Conservation (phyloP, 371 early-diverging fungal species). For the Mortierella sp. region DNA sequence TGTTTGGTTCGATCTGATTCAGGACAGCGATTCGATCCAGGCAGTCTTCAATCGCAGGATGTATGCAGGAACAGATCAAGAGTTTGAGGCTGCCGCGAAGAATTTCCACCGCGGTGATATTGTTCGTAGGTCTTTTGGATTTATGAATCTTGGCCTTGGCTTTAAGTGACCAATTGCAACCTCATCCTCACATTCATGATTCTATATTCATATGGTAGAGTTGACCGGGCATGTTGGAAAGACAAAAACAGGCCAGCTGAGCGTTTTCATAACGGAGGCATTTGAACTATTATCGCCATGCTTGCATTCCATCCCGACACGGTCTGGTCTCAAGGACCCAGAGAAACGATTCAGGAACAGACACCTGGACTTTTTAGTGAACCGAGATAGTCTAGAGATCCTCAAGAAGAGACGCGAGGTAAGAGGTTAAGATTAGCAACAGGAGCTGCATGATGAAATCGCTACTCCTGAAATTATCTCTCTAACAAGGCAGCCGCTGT, state of each 20-base stretch:
- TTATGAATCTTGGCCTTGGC: too few species aligned
- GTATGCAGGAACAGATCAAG: slow-evolving; percentile 56
- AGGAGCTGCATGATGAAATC: too few species aligned
- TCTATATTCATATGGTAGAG: slow-evolving; percentile 54
- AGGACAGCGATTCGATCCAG: slow-evolving; percentile 73
- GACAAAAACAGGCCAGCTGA: slow-evolving; percentile 87
- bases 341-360: slow-evolving; percentile 89
- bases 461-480: slow-evolving; percentile 14
- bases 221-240: slow-evolving; percentile 82
- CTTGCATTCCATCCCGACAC: slow-evolving; percentile 83
- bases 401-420: slow-evolving; percentile 69
- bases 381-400: slow-evolving; percentile 69
- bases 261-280: slow-evolving; percentile 72
- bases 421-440: slow-evolving; percentile 1
- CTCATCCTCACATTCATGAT: neutral
- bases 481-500: too few species aligned
- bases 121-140: slow-evolving; percentile 58
- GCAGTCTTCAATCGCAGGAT: slow-evolving; percentile 71
- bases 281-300: slow-evolving; percentile 91
- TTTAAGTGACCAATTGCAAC: too few species aligned
- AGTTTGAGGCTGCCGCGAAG: slow-evolving; percentile 60
- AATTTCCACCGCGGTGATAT: slow-evolving; percentile 74
- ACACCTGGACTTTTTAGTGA: slow-evolving; percentile 91
- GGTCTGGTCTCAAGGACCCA: slow-evolving; percentile 73
- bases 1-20: slow-evolving; percentile 77